phyloP scores from a whole-genome alignment of 169 alveolate species.

The Theileria equi region DNA sequence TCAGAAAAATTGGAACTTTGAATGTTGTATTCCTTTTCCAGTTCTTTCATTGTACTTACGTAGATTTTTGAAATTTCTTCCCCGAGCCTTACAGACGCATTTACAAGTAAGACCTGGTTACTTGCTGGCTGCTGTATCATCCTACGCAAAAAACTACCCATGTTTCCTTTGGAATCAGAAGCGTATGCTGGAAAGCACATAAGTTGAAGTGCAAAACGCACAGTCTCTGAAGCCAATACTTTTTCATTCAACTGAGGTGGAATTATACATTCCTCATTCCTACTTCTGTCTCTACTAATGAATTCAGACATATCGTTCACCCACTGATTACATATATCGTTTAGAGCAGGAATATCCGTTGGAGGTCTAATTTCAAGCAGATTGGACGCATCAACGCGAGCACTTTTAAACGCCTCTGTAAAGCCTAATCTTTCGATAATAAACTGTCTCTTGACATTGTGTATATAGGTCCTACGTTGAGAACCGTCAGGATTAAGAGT shows the following conservation, averaged over 20 bases:
- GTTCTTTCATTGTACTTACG: not conserved
- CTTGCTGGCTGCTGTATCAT: conserved; percentile 59
- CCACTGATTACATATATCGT: conserved; percentile 52
- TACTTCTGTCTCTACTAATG: conserved; percentile 36
- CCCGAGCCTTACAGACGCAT: conserved; percentile 72
- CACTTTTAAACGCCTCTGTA: conserved; percentile 51
- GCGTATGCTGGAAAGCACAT: conserved; percentile 71
- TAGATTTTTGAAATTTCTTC: conserved; percentile 68
- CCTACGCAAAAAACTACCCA: conserved; percentile 52
- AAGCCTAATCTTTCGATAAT: conserved; percentile 65
- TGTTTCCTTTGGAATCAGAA: conserved; percentile 58
- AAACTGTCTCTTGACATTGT: conserved; percentile 66
- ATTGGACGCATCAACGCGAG: conserved; percentile 57
- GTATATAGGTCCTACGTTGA: not conserved
- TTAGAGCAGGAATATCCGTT: conserved; percentile 52
- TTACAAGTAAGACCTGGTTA: conserved; percentile 70
- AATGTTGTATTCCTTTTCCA: not conserved
- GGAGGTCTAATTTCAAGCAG: conserved; percentile 47
- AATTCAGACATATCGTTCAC: conserved; percentile 44
- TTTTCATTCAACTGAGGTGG: conserved; percentile 49
- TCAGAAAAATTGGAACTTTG: conserved; percentile 1
- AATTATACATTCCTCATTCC: conserved; percentile 21
- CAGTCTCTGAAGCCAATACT: conserved; percentile 55
- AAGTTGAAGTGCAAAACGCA: conserved; percentile 65
- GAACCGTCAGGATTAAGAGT: not conserved